phyloP scores from a whole-genome alignment of 805 yeast species.

The Wickerhamiella sergipiensis region DNA sequence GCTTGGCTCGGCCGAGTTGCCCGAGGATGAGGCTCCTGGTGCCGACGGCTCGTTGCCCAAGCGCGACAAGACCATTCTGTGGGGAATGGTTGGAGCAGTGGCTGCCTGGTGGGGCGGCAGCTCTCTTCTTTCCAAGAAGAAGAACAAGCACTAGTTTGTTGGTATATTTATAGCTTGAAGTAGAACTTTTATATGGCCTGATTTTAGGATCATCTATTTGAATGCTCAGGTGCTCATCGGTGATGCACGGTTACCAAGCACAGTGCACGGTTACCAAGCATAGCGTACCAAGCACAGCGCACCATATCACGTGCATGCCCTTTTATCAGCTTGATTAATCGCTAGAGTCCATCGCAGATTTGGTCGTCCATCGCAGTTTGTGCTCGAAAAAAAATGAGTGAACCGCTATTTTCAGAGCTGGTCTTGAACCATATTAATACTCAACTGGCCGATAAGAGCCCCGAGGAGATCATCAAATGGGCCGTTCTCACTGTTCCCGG shows the following conservation, averaged over 20 bases:
- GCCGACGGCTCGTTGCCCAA: conserved; percentile 13
- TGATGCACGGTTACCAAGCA: neutral
- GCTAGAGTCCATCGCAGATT: too few relatives aligned
- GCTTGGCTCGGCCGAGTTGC: conserved; percentile 11
- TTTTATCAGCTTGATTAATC: neutral
- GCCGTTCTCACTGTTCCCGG: conserved; percentile 70
- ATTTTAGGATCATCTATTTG: too few relatives aligned
- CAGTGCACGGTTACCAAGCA: too few relatives aligned
- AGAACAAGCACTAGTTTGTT: conserved; percentile 2
- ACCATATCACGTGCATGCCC: neutral
- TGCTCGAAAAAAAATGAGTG: neutral
- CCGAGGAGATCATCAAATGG: conserved; percentile 73
- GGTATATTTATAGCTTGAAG: neutral
- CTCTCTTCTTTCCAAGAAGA: conserved; percentile 11
- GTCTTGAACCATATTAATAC: conserved; percentile 57
- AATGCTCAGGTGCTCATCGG: too few relatives aligned
- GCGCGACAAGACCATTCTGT: conserved; percentile 23
- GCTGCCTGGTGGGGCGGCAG: conserved; percentile 27
- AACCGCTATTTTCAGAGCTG: conserved; percentile 19
- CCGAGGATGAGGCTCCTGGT: conserved; percentile 9
- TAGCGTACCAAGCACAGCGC: neutral
- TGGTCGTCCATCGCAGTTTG: too few relatives aligned
- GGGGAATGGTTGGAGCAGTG: conserved; percentile 22
- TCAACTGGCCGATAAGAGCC: conserved; percentile 40
- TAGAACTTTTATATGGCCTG: neutral